phyloP scores from a whole-genome alignment of 2,329 filamentous ascomycete species.

The Xylaria sp. region DNA sequence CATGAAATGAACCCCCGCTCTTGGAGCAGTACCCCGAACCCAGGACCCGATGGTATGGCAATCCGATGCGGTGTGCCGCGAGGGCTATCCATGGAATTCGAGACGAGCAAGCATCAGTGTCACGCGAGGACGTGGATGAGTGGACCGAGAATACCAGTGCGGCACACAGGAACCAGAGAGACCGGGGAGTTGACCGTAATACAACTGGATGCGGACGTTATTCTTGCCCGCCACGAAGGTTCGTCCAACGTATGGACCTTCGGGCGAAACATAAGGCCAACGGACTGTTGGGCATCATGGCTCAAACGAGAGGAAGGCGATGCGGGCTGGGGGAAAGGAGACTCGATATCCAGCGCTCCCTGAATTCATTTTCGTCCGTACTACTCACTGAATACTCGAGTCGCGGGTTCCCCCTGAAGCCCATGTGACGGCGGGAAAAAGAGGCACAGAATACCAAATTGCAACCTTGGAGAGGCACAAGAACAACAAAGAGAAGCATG shows the following conservation, averaged over 20 bases:
- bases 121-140: neutral
- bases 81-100: neutral
- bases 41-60: conserved; percentile 21
- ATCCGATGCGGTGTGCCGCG: conserved; percentile 26
- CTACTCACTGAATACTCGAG: conserved; percentile 4
- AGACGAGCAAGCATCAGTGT: conserved; percentile 6
- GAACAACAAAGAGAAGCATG: neutral
- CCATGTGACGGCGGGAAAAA: conserved; percentile 16
- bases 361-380: conserved; percentile 21
- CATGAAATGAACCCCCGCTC: conserved; percentile 12
- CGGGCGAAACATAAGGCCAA: conserved; percentile 1
- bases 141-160: neutral
- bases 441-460: conserved; percentile 12
- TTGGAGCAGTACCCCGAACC: conserved; percentile 14
- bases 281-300: neutral
- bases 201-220: neutral
- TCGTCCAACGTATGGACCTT: conserved; percentile 3
- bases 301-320: neutral
- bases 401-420: conserved; percentile 7
- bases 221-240: neutral
- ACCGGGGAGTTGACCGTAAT: neutral
- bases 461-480: conserved; percentile 3
- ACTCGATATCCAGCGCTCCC: neutral
- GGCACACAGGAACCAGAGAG: neutral
- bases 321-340: neutral